These are phyloP conservation scores for Bryoglossum gracile DNA, from an alignment of 495 filamentous ascomycete genomes.

Conservation along the genomic window DNA sequence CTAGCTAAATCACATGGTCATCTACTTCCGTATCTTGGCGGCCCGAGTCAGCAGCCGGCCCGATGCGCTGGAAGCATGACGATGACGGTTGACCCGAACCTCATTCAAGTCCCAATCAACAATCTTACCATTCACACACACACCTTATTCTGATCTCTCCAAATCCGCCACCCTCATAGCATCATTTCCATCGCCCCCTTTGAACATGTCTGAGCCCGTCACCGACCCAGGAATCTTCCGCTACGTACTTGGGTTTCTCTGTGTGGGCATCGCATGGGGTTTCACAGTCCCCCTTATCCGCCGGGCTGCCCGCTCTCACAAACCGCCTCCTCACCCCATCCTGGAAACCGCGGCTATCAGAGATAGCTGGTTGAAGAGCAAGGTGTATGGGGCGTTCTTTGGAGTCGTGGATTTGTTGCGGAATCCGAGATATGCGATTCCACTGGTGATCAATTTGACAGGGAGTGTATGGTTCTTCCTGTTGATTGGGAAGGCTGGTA, in stretches of 20 bases:
- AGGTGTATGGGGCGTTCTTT: conserved; percentile 52
- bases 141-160: too few species aligned
- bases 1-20: too few species aligned
- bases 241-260: conserved; percentile 80
- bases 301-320: conserved; percentile 52
- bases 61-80: too few species aligned
- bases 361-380: conserved; percentile 46
- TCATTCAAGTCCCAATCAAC: too few species aligned
- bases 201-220: neutral
- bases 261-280: conserved; percentile 85
- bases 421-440: conserved; percentile 77
- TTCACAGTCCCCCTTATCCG: conserved; percentile 70
- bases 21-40: too few species aligned
- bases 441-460: conserved; percentile 82
- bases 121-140: too few species aligned
- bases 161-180: too few species aligned
- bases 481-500: conserved; percentile 85
- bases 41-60: too few species aligned
- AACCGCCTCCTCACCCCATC: conserved; percentile 43
- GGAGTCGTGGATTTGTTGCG: conserved; percentile 70
- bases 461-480: conserved; percentile 98
- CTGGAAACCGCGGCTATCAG: conserved; percentile 34
- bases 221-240: conserved; percentile 61
- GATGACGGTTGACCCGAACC: too few species aligned
- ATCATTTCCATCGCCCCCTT: too few species aligned